Evolutionary conservation across 805 yeast genomes (phyloP).

Genomic region (Candida methanosorbosa): DNA sequence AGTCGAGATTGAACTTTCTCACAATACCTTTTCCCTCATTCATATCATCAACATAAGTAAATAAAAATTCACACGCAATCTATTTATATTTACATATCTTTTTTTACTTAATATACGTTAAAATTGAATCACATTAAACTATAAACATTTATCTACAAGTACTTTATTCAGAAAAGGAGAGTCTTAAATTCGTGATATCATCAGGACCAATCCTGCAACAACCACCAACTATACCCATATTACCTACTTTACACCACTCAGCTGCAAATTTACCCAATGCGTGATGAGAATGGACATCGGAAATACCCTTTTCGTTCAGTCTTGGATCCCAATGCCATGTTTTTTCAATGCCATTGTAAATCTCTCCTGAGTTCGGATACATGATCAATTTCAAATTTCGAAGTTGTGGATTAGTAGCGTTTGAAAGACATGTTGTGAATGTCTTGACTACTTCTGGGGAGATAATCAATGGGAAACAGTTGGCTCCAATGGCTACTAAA

Average conservation of each 20-base stretch:
- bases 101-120: no score
- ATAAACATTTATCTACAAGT: constrained; percentile 5
- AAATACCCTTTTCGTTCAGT: constrained; percentile 8
- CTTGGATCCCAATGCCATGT: constrained; percentile 26
- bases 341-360: constrained; percentile 40
- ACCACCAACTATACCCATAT: constrained; percentile 55
- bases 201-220: constrained; percentile 65
- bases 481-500: constrained; percentile 50
- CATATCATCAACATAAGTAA: neutral
- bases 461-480: constrained; percentile 47
- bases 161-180: constrained; percentile 9
- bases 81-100: neutral
- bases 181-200: constrained; percentile 22
- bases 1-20: no score
- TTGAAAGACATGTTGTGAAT: constrained; percentile 7
- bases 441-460: constrained; percentile 32
- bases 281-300: constrained; percentile 13
- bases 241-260: constrained; percentile 30
- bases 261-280: constrained; percentile 30
- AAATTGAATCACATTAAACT: constrained; percentile 3
- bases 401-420: constrained; percentile 6
- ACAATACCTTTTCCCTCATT: no score
- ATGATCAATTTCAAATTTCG: constrained; percentile 35
- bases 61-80: neutral
- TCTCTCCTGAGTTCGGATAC: constrained; percentile 75